These are phyloP conservation scores for Diospyros kaki DNA, from an alignment of 148 eudicot species.

Conservation along the genomic window DNA sequence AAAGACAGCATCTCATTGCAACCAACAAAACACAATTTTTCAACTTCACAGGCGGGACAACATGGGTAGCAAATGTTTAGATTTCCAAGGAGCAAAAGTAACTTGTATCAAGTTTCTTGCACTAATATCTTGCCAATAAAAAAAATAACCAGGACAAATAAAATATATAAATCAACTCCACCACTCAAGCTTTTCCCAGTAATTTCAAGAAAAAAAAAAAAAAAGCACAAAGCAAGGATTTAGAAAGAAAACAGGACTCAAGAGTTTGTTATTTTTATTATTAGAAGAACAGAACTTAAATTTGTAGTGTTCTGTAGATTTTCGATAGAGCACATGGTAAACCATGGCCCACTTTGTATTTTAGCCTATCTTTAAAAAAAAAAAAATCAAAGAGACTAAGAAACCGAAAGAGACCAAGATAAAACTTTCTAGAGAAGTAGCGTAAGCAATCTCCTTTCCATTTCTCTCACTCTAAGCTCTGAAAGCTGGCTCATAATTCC, in stretches of 20 bases:
- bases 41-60: neutral
- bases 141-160: neutral
- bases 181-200: slow-evolving; percentile 2
- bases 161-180: slow-evolving; percentile 19
- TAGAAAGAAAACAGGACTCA: neutral
- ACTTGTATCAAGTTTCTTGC: too few relatives aligned
- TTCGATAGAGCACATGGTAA: too few relatives aligned
- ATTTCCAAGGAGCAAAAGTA: neutral
- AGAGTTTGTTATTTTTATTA: slow-evolving; percentile 68
- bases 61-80: neutral
- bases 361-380: too few relatives aligned
- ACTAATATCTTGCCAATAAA: neutral
- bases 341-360: too few relatives aligned
- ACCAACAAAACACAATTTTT: neutral
- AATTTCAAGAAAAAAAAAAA: slow-evolving; percentile 18
- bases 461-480: too few relatives aligned
- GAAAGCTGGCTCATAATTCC: neutral
- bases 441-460: too few relatives aligned
- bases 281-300: too few relatives aligned
- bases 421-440: too few relatives aligned
- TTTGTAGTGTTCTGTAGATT: too few relatives aligned
- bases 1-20: slow-evolving; percentile 8
- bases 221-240: too few relatives aligned
- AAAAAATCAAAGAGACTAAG: too few relatives aligned
- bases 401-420: too few relatives aligned